Evolutionary conservation across 306 rosid genomes (phyloP), one percentile per base, ranked within the genome.

Genomic region (Vicia sativa): DNA sequence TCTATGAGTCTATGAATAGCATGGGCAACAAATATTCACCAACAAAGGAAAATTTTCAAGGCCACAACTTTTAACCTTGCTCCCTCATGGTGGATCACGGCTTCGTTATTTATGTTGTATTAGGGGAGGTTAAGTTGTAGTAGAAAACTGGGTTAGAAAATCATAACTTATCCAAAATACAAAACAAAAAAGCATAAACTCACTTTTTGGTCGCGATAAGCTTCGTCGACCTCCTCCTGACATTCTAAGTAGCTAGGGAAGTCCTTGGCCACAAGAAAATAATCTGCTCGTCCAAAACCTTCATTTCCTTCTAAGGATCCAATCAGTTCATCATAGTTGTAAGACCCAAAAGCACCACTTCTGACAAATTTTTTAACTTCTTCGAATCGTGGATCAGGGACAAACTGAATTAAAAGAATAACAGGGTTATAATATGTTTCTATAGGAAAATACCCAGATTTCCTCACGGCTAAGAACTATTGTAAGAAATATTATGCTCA

Each of bases 261-360:
- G 92, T 95, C 99, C 68, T 90, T 82, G 59, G 92, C 99, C 70
- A 95, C 99, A 7, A 95, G 99, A 82, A 95, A 95, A 77, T 95
- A 95, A 80, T 95, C 99, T 49, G 87, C 99, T 18, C 70, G 84
- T 62, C 99, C 99, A 77, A 76, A 95, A 54, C 99, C 99, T 82
- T 90, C 96, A 71, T 88, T 82, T 73, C 95, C 99, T 80, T 95
- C 97, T 62, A 95, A 77, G 59, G 99, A 95, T 45, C 89, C 92
- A 13, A 95, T 85, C 78, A 95, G 39, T 52, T 90, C 90, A 44
- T 90, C 85, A 56, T 90, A 95, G 75, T 85, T 76, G 87, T 68
- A 74, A 9, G 87, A 13, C 55, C 99, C 99, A 61, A 95, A 95
- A 62, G 65, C 90, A 70, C 99, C 99, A 74, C 96, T 90, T 81